Conservation (phyloP, 768 basidiomycete genomes). For the Phanerodontia chrysosporium region DNA sequence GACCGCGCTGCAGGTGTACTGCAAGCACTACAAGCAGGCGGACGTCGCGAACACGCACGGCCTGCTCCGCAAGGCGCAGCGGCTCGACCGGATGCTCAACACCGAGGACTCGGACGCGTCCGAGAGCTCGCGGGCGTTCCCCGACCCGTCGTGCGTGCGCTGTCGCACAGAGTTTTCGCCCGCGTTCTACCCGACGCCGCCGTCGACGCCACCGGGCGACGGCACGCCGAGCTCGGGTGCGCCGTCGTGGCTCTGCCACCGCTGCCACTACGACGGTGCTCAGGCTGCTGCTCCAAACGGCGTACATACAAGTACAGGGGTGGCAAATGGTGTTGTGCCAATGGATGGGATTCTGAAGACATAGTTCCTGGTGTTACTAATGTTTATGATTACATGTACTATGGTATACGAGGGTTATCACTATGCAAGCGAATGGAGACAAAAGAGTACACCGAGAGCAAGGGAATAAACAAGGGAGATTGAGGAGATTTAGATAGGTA, state of each 20-base stretch:
- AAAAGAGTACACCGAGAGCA: slow-evolving; percentile 7
- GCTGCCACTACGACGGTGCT: slow-evolving; percentile 32
- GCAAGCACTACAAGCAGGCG: slow-evolving; percentile 80
- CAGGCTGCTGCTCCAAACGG: slow-evolving; percentile 10
- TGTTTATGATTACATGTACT: slow-evolving; percentile 35
- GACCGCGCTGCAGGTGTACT: slow-evolving; percentile 90
- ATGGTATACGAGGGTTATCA: slow-evolving; percentile 21
- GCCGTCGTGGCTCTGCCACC: slow-evolving; percentile 37
- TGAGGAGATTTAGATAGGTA: background rate
- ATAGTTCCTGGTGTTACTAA: slow-evolving; percentile 8
- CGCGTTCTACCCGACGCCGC: slow-evolving; percentile 54
- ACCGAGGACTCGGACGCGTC: slow-evolving; percentile 18
- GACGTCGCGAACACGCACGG: slow-evolving; percentile 70
- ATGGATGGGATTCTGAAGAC: slow-evolving; percentile 19
- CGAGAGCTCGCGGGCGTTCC: slow-evolving; percentile 13
- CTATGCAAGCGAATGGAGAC: slow-evolving; percentile 2
- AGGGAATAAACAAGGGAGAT: slow-evolving; percentile 12
- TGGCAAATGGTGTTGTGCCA: background rate
- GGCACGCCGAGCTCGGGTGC: slow-evolving; percentile 17
- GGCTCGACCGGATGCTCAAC: slow-evolving; percentile 71
- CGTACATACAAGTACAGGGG: background rate
- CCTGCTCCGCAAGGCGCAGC: slow-evolving; percentile 82
- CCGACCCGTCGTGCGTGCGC: slow-evolving; percentile 44
- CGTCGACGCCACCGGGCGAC: slow-evolving; percentile 19
- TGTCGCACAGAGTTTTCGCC: slow-evolving; percentile 75